phyloP scores from a whole-genome alignment of 352 stramenopile genomes.

The Peronosclerospora sorghi region DNA sequence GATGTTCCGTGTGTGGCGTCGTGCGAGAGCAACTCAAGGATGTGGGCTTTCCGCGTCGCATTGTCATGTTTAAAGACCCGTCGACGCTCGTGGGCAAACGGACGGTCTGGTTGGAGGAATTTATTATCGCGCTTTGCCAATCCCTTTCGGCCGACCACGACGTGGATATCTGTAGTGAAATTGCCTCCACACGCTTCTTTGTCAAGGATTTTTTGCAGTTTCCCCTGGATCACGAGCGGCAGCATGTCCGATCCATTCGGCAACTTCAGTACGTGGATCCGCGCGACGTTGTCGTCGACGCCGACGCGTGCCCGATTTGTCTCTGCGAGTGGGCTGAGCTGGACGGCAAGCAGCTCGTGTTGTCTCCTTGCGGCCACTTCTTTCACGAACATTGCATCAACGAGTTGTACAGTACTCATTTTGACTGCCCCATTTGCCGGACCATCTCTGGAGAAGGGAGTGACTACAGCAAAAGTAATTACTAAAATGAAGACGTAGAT shows the following conservation, averaged over 20 bases:
- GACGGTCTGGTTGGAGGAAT: slow-evolving; percentile 61
- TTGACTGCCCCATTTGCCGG: slow-evolving; percentile 83
- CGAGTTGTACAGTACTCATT: slow-evolving; percentile 81
- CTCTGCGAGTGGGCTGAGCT: slow-evolving; percentile 77
- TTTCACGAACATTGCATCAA: slow-evolving; percentile 86
- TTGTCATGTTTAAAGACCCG: slow-evolving; percentile 69
- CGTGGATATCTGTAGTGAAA: slow-evolving; percentile 50
- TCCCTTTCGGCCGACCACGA: slow-evolving; percentile 46
- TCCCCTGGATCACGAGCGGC: slow-evolving; percentile 63
- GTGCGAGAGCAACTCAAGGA: slow-evolving; percentile 56
- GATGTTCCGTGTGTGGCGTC: slow-evolving; percentile 37
- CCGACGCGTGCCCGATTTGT: slow-evolving; percentile 73
- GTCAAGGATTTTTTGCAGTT: slow-evolving; percentile 83
- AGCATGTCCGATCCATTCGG: slow-evolving; percentile 72
- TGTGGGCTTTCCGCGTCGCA: slow-evolving; percentile 57
- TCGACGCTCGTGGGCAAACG: slow-evolving; percentile 44
- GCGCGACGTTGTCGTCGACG: slow-evolving; percentile 70
- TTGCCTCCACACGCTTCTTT: slow-evolving; percentile 49
- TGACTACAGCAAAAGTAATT: slow-evolving; percentile 7
- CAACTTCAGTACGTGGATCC: slow-evolving; percentile 80
- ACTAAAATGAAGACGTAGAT: slow-evolving; percentile 5
- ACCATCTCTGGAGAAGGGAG: slow-evolving; percentile 57
- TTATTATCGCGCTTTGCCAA: slow-evolving; percentile 62
- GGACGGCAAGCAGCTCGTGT: slow-evolving; percentile 71
- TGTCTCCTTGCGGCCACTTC: slow-evolving; percentile 74